A percentile compares a stretch with the other conserved stretches of the same genome.
Evolutionary conservation across 116 monocot species (phyloP).

Genomic region (Phalaenopsis hybrid): DNA sequence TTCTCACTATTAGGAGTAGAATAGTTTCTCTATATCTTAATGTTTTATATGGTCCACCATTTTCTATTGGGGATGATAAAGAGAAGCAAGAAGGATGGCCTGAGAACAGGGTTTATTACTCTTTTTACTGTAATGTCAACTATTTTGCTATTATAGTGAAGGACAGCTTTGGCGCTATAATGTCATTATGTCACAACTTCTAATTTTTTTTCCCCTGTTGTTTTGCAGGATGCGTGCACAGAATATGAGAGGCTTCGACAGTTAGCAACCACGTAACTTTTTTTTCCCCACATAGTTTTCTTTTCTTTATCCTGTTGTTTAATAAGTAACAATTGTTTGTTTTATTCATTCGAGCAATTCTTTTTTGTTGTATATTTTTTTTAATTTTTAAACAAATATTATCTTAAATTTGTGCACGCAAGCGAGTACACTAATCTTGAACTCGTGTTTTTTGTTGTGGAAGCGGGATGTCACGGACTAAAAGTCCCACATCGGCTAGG

Average conservation of each 20-base stretch:
- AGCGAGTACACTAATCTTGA: too few relatives aligned
- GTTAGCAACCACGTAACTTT: conserved; percentile 7
- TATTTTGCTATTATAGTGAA: not conserved
- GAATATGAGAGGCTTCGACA: conserved; percentile 16
- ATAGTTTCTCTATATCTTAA: not conserved
- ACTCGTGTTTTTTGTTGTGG: too few relatives aligned
- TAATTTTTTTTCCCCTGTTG: not conserved
- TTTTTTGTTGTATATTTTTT: too few relatives aligned
- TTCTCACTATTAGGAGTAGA: too few relatives aligned
- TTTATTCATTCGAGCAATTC: too few relatives aligned
- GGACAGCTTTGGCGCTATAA: not conserved
- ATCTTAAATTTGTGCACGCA: too few relatives aligned
- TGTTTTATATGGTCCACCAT: not conserved
- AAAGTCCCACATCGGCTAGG: too few relatives aligned
- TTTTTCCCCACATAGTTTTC: not conserved
- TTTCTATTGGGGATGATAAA: not conserved
- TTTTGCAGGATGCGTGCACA: conserved; percentile 18
- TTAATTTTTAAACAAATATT: too few relatives aligned
- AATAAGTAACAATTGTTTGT: too few relatives aligned
- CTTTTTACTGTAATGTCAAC: not conserved
- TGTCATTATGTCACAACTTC: not conserved
- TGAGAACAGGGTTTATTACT: not conserved
- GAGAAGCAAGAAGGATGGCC: not conserved
- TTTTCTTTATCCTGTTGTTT: too few relatives aligned
- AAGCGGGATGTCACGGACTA: too few relatives aligned